phyloP scores from a whole-genome alignment of 192 early-diverging fungal genomes.

The Allomyces macrogynus region DNA sequence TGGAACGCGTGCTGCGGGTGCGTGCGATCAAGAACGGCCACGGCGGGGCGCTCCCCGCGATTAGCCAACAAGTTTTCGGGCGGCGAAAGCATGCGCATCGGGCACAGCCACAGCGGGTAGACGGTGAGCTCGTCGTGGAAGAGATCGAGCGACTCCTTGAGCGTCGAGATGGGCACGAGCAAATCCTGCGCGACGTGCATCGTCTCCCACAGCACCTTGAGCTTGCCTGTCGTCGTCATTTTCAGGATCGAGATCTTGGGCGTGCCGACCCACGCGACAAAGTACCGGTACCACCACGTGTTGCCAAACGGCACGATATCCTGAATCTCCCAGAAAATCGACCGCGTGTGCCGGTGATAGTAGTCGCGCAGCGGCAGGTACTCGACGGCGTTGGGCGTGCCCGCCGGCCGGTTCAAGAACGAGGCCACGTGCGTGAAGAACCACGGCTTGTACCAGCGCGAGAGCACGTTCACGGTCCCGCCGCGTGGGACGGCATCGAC shows the following conservation, averaged over 20 bases:
- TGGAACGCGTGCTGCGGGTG: conserved; percentile 1
- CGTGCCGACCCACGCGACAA: conserved; percentile 16
- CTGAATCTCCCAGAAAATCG: conserved; percentile 18
- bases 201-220: conserved; percentile 11
- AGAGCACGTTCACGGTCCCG: conserved; percentile 13
- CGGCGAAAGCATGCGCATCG: conserved; percentile 1
- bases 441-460: conserved; percentile 18
- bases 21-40: too few species aligned
- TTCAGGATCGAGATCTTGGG: conserved; percentile 14
- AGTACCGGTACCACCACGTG: conserved; percentile 13
- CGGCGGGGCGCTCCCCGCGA: background rate
- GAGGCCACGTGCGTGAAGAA: conserved; percentile 17
- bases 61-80: background rate
- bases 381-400: conserved; percentile 11
- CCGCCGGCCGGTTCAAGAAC: conserved; percentile 4
- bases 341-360: conserved; percentile 22
- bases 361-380: conserved; percentile 22
- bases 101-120: conserved; percentile 12
- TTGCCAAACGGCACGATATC: conserved; percentile 20
- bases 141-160: conserved; percentile 11
- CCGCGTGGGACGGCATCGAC: conserved; percentile 9
- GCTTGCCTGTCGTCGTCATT: conserved; percentile 12
- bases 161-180: conserved; percentile 12
- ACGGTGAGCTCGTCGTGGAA: conserved; percentile 15
- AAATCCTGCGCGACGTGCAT: conserved; percentile 15